Base-by-base conservation (phyloP, 2,329 filamentous ascomycete genomes). In the Fragosphaeria purpurea region DNA sequence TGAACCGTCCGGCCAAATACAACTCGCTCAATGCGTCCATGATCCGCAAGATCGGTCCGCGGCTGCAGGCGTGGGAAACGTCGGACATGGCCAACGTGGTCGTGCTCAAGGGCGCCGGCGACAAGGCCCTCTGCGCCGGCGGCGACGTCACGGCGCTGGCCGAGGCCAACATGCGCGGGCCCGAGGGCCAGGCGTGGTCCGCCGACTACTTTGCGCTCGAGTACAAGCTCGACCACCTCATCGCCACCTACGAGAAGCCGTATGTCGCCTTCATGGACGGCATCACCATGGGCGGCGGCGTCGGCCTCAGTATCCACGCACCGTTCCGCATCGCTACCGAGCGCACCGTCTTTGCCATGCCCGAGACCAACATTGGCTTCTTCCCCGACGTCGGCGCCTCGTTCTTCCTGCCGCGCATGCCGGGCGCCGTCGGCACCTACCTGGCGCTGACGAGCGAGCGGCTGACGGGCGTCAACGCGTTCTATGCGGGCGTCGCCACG, bases 351-450 rank as follows among this genome's bases (percentile, higher is more conserved):
- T 97, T 98, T 62, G 90, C 94, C 59, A 98, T 98, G 93, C 93
- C 93, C 34, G 93, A 98, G 72, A 98, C 93, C 4, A 95, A 82
- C 7, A 98, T 98, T 63, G 93, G 93, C 40, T 96, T 97, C 75
- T 98, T 98, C 76, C 93, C 94, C 6, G 94, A 98, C 62, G 93
- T 98, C 46, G 93, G 93, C 54, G 94, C 85, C 35, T 94, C 88
- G 9, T 98, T 97, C 74, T 97, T 97, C 75, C 75, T 98, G 49
- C 88, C 93, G 12, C 79, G 89, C 56, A 82, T 98, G 75, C 82
- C 94, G 60, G 93, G 93, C 46, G 74, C 82, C 53, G 70, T 95
- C 50, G 93, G 93, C 51, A 95, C 87, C 22, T 98, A 97, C 68
- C 82, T 98, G 42, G 93, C 89, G 22, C 75, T 98, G 56, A 98